Percentiles rank a stretch among this genome's conserved stretches.
These are phyloP conservation scores for Penicillium freii DNA, from an alignment of 2,329 filamentous ascomycete genomes.

Conservation along the genomic window DNA sequence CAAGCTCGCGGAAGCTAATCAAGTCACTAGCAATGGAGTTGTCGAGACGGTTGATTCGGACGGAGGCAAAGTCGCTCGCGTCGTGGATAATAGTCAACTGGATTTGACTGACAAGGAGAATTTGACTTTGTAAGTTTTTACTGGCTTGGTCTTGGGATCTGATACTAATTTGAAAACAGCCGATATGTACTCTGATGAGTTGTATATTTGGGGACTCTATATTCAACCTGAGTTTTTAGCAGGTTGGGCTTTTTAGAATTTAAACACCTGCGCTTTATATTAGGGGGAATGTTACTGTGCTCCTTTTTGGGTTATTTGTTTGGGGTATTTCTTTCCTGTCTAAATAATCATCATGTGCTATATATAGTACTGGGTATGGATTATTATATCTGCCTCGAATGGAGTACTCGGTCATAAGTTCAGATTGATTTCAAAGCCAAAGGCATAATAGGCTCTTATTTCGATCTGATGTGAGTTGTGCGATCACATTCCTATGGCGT, in stretches of 20 bases:
- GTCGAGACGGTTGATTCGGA: conserved; percentile 24
- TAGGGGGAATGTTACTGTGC: background rate
- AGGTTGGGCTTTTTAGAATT: background rate
- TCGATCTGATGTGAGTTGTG: background rate
- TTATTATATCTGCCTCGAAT: background rate
- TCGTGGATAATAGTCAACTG: conserved; percentile 39
- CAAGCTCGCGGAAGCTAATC: conserved; percentile 18
- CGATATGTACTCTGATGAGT: conserved; percentile 2
- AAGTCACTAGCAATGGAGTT: conserved; percentile 26
- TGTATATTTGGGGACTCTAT: background rate
- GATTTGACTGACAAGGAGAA: conserved; percentile 41
- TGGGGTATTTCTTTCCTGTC: too few species aligned
- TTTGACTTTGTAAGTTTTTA: conserved; percentile 20
- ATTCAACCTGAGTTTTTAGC: too few species aligned
- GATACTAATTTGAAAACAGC: background rate
- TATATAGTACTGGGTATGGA: background rate
- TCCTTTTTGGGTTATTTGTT: background rate
- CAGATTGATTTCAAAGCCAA: background rate
- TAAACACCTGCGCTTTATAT: background rate
- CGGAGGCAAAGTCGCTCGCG: conserved; percentile 28
- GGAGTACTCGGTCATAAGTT: background rate
- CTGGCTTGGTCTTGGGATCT: background rate
- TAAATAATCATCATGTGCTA: background rate
- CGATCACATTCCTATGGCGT: conserved; percentile 1
- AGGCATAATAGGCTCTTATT: background rate